These are phyloP conservation scores for Dipodascus geniculatus DNA, from an alignment of 805 yeast species.

Conservation along the genomic window DNA sequence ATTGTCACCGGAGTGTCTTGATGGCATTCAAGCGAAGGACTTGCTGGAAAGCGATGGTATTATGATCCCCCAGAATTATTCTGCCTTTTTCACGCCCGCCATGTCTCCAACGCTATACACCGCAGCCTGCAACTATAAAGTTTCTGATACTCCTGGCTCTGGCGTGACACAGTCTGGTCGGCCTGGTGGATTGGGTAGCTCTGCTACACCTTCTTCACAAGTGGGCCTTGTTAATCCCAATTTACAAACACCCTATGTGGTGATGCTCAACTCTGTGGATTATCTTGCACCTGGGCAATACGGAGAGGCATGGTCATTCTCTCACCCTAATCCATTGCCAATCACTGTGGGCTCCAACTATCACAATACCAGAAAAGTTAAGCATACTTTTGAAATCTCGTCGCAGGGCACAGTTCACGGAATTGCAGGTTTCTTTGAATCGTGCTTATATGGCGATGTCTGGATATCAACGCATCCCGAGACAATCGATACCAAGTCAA, in stretches of 20 bases:
- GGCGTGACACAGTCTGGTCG: conserved; percentile 1
- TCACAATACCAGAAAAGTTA: conserved; percentile 17
- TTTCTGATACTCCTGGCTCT: conserved; percentile 3
- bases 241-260: conserved; percentile 34
- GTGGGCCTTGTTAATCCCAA: conserved; percentile 8
- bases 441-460: conserved; percentile 52
- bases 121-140: conserved; percentile 11
- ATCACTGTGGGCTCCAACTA: conserved; percentile 7
- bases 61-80: conserved; percentile 50
- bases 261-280: conserved; percentile 30
- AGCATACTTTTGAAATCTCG: conserved; percentile 33
- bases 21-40: conserved; percentile 27
- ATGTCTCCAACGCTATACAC: conserved; percentile 41
- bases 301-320: conserved; percentile 49
- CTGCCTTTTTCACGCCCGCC: conserved; percentile 56
- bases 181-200: conserved; percentile 2
- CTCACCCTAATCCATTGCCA: conserved; percentile 33
- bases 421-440: conserved; percentile 61
- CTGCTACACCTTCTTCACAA: conserved; percentile 3
- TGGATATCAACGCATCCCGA: conserved; percentile 40
- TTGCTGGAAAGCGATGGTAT: conserved; percentile 29
- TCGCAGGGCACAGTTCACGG: conserved; percentile 56
- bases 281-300: conserved; percentile 33
- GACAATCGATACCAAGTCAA: conserved; percentile 24
- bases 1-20: conserved; percentile 70